Evolutionary conservation across 371 early-diverging fungal genomes (phyloP).

Genomic region (Apophysomyces trapeziformis): DNA sequence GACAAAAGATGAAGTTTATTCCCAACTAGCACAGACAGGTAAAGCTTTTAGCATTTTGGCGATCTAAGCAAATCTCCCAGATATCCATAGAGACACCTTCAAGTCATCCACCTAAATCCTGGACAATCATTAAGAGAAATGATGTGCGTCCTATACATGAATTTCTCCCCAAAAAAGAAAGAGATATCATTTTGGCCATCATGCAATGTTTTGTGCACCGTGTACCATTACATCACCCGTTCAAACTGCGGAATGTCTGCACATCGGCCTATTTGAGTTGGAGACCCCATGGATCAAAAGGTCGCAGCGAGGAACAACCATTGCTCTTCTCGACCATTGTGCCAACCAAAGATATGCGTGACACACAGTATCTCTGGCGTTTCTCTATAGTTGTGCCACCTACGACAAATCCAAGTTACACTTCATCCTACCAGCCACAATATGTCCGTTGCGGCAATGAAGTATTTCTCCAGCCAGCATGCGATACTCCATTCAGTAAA

Average conservation of each 20-base stretch:
- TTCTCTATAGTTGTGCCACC: slow-evolving; percentile 18
- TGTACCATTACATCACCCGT: slow-evolving; percentile 33
- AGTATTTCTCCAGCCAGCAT: slow-evolving; percentile 41
- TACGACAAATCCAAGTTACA: slow-evolving; percentile 11
- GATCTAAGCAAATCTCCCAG: slow-evolving; percentile 16
- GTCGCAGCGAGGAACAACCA: neutral
- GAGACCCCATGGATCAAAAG: slow-evolving; percentile 21
- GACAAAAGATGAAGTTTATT: slow-evolving; percentile 27
- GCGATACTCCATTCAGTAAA: slow-evolving; percentile 15
- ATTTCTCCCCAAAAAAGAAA: slow-evolving; percentile 26
- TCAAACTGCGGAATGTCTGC: slow-evolving; percentile 35
- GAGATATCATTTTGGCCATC: slow-evolving; percentile 33
- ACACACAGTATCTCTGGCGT: slow-evolving; percentile 37
- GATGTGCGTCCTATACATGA: slow-evolving; percentile 45
- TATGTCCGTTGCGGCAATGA: slow-evolving; percentile 32
- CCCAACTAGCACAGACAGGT: slow-evolving; percentile 14
- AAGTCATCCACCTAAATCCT: neutral
- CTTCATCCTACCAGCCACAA: slow-evolving; percentile 12
- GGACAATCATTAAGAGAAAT: slow-evolving; percentile 36
- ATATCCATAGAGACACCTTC: neutral
- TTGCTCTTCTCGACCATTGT: slow-evolving; percentile 6
- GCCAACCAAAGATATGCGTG: slow-evolving; percentile 5
- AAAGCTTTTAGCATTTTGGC: neutral
- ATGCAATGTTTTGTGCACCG: slow-evolving; percentile 24
- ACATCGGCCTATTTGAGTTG: slow-evolving; percentile 45